Evolutionary conservation across 2,329 filamentous ascomycete species (phyloP).

Genomic region (Sporothrix protearum): DNA sequence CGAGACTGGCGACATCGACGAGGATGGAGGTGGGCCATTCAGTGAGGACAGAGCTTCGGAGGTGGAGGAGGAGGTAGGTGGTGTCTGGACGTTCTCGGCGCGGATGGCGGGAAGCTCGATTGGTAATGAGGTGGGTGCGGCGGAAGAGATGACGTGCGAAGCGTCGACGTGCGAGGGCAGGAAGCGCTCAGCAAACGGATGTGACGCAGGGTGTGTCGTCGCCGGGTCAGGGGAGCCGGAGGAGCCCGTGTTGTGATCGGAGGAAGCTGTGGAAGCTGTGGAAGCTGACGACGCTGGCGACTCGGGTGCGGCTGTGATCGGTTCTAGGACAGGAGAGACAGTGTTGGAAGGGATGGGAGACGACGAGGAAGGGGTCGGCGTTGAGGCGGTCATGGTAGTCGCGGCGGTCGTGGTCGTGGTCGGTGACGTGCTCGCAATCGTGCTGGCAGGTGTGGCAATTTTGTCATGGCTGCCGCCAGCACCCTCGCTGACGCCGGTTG

Average conservation of each 20-base stretch:
- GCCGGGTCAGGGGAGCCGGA: neutral
- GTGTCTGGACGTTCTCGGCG: constrained; percentile 4
- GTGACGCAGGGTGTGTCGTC: neutral
- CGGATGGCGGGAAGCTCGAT: constrained; percentile 24
- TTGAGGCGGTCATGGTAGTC: neutral
- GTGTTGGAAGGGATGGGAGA: neutral
- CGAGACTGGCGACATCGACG: constrained; percentile 18
- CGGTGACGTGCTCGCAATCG: neutral
- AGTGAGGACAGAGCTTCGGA: neutral
- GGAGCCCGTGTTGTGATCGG: neutral
- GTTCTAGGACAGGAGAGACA: neutral
- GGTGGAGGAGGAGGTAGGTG: neutral
- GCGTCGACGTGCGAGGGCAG: constrained; percentile 21
- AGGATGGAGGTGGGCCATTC: constrained; percentile 58
- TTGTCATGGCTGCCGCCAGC: neutral
- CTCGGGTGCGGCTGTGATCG: neutral
- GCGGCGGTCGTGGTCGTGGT: neutral
- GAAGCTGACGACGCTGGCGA: no score
- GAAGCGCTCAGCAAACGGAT: constrained; percentile 22
- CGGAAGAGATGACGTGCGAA: constrained; percentile 23
- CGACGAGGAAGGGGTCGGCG: neutral
- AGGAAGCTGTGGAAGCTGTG: neutral
- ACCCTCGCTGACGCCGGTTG: neutral
- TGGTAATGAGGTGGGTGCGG: constrained; percentile 21
- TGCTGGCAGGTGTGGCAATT: neutral